A percentile compares a stretch with the other conserved stretches of the same genome.
Conservation (phyloP, 1,284 basidiomycete species). For the Ustilago cynodontis region DNA sequence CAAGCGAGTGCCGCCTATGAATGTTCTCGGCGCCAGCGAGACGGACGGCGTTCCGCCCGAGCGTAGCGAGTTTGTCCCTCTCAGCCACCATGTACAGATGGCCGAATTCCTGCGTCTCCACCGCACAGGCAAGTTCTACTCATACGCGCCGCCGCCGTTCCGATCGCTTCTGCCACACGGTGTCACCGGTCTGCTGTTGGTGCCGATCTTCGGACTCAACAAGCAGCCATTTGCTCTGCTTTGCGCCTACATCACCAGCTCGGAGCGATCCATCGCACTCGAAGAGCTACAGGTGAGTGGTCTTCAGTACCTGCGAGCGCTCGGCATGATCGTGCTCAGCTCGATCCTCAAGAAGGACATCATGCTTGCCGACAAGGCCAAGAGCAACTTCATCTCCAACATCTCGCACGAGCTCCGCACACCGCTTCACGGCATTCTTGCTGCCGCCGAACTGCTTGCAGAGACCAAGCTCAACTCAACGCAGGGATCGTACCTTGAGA, state of each 20-base stretch:
- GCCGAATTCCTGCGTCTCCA: constrained; percentile 63
- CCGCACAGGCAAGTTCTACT: constrained; percentile 58
- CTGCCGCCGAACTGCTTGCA: constrained; percentile 86
- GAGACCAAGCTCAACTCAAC: constrained; percentile 85
- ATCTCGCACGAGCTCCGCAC: constrained; percentile 85
- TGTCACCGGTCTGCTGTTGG: constrained; percentile 54
- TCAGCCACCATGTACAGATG: constrained; percentile 60
- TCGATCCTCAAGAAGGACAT: constrained; percentile 92
- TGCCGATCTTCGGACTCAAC: constrained; percentile 93
- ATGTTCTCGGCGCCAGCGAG: constrained; percentile 63
- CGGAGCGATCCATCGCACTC: constrained; percentile 82
- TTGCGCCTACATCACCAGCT: constrained; percentile 85
- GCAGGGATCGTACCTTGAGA: constrained; percentile 88
- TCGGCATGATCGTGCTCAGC: constrained; percentile 92
- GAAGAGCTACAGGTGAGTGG: constrained; percentile 80
- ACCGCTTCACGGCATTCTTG: constrained; percentile 76
- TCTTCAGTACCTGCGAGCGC: constrained; percentile 86
- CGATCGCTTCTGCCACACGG: constrained; percentile 60
- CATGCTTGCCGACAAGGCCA: constrained; percentile 91
- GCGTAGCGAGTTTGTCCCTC: constrained; percentile 56
- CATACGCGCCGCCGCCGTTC: constrained; percentile 58
- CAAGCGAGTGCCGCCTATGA: constrained; percentile 62
- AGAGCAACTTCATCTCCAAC: constrained; percentile 89
- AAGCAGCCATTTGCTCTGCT: constrained; percentile 90
- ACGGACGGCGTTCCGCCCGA: constrained; percentile 28